Evolutionary conservation across 768 basidiomycete genomes (phyloP).

Genomic region (Rhodotorula graminis): DNA sequence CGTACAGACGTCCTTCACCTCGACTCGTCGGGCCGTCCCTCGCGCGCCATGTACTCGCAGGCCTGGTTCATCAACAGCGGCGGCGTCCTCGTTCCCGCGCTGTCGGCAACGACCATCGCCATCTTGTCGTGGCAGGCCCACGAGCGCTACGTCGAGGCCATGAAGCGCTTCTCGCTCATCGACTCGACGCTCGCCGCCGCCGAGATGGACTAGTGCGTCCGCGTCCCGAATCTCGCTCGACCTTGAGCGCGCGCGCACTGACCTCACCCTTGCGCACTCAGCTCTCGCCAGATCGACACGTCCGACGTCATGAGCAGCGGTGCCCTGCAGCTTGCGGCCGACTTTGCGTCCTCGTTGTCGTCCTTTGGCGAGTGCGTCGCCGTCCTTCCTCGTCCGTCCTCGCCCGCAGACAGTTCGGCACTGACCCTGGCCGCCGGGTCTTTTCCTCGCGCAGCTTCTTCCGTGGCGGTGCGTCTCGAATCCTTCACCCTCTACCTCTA

Average conservation of each 20-base stretch:
- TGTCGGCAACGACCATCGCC: not conserved
- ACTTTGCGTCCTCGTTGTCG: not conserved
- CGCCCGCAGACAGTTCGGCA: not conserved
- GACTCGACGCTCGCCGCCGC: not conserved
- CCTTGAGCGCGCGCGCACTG: not conserved
- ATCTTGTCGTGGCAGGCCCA: not conserved
- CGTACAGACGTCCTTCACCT: constrained; percentile 18
- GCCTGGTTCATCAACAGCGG: constrained; percentile 18
- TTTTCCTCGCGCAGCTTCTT: constrained; percentile 4
- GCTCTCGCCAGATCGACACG: constrained; percentile 13
- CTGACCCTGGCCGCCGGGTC: no score
- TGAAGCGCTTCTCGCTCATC: not conserved
- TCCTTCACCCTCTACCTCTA: no score
- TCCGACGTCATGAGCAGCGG: not conserved
- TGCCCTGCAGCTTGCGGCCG: not conserved
- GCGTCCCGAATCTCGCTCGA: no score
- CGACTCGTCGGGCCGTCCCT: constrained; percentile 24
- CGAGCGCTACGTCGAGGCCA: not conserved
- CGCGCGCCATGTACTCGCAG: constrained; percentile 6
- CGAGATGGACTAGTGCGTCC: not conserved
- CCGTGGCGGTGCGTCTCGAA: constrained; percentile 13
- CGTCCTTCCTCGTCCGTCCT: no score
- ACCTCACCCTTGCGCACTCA: not conserved
- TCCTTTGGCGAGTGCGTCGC: constrained; percentile 12
- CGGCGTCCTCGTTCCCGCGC: not conserved